Conservation (phyloP, 1,284 basidiomycete genomes). For the Meripilus lineatus region DNA sequence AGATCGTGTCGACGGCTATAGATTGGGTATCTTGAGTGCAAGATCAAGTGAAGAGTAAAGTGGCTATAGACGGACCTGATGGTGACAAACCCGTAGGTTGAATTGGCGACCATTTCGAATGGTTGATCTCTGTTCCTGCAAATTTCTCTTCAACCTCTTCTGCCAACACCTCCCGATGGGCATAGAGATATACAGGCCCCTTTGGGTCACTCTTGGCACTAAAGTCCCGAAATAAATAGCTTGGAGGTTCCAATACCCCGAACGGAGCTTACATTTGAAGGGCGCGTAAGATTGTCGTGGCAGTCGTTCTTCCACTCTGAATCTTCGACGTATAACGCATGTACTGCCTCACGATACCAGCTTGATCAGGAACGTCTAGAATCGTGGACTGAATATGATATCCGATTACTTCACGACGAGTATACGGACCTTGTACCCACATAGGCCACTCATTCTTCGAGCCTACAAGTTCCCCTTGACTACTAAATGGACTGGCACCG, state of each 20-base stretch:
- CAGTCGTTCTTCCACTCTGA: conserved; percentile 43
- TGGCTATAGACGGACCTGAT: conserved; percentile 31
- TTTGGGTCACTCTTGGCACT: conserved; percentile 63
- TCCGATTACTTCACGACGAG: too few species aligned
- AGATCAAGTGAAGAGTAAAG: background rate
- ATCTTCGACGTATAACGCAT: conserved; percentile 65
- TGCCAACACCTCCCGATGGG: conserved; percentile 65
- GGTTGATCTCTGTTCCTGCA: conserved; percentile 27
- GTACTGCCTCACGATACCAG: conserved; percentile 65
- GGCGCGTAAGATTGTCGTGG: conserved; percentile 48
- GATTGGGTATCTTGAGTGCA: too few species aligned
- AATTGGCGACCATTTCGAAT: conserved; percentile 45
- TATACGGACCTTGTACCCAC: conserved; percentile 71
- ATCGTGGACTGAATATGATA: background rate
- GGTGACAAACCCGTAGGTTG: conserved; percentile 46
- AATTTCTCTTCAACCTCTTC: conserved; percentile 46
- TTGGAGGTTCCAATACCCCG: background rate
- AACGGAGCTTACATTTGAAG: conserved; percentile 53
- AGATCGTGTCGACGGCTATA: conserved; percentile 44
- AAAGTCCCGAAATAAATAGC: too few species aligned
- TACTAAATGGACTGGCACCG: conserved; percentile 58
- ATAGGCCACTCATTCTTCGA: conserved; percentile 71
- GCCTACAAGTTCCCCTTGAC: conserved; percentile 51
- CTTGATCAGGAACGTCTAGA: conserved; percentile 60
- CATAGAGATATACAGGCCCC: conserved; percentile 72